Conservation (phyloP, 2,329 filamentous ascomycete species). For the Aspergillus fumigatiaffinis region DNA sequence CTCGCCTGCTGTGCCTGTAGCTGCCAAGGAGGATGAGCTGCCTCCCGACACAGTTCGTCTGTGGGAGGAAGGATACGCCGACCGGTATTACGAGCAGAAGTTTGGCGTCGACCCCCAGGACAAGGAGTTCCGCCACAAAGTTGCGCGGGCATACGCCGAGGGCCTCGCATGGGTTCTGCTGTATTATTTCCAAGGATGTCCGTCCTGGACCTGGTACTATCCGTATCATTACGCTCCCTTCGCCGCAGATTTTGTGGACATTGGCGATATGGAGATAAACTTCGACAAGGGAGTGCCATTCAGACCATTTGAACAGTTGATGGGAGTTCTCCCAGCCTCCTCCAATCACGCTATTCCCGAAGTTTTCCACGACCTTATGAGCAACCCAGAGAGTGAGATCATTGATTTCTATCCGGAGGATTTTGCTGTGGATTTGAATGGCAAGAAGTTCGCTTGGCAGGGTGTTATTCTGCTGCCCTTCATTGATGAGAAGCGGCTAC, state of each 20-base stretch:
- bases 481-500: conserved; percentile 84
- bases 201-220: conserved; percentile 99
- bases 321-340: conserved; percentile 93
- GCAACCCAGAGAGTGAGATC: conserved; percentile 79
- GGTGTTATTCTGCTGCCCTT: conserved; percentile 91
- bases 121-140: conserved; percentile 79
- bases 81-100: conserved; percentile 96
- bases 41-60: conserved; percentile 78
- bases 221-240: conserved; percentile 98
- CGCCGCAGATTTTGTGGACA: conserved; percentile 84
- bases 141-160: conserved; percentile 88
- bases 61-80: conserved; percentile 93
- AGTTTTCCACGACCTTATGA: conserved; percentile 88
- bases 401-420: conserved; percentile 97
- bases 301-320: conserved; percentile 91
- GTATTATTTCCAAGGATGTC: conserved; percentile 97
- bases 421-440: conserved; percentile 89
- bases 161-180: conserved; percentile 91
- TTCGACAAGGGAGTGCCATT: conserved; percentile 86
- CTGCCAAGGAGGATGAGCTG: conserved; percentile 56
- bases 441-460: conserved; percentile 98
- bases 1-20: conserved; percentile 50
- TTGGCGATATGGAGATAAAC: conserved; percentile 71
- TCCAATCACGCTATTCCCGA: conserved; percentile 88
- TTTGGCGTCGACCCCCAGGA: conserved; percentile 81